Evolutionary conservation across 371 early-diverging fungal species (phyloP), one percentile per base, ranked within the genome.

Genomic region (Saksenaea oblongispora): DNA sequence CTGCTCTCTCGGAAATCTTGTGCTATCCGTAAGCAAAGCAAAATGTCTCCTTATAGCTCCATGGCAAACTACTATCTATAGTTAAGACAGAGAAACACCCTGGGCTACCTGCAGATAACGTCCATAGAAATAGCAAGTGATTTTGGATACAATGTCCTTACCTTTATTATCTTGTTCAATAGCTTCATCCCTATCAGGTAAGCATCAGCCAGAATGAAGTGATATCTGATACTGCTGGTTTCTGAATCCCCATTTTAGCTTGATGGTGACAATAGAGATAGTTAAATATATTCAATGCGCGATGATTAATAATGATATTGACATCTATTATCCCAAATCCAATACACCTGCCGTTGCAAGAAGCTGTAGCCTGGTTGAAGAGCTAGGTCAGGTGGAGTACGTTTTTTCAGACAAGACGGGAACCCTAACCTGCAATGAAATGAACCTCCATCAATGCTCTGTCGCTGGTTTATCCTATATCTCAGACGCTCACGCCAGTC

Each of bases 341-440:
- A 84, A 90, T 59, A 84, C 87, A 10, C 83, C 88, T 5, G 92
- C 91, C 1, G 79, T 79, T 60, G 90, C 90, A 1, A 83, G 91
- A 31, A 93, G 92, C 34, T 87, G 89, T 14, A 88, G 87, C 31
- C 74, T 94, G 28, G 87, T 90, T 62, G 96, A 96, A 73, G 96
- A 96, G 64, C 78, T 95, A 13, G 98, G 96, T 8, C 90, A 91
- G 72, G 91, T 98, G 63, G 93, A 94, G 56, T 96, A 94, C 74
- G 88, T 99, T 47, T 93, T 99, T 59, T 92, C 95, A 39, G 99
- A 99, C 78, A 99, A 99, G 81, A 99, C 90, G 0, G 90, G 90
- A 1, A 90, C 90, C 1, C 65, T 90, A 54, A 90, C 90, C 0
- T 82, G 88, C 55, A 90, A 90, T 61, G 84, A 86, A 36, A 90